These are phyloP conservation scores for Senna siamea DNA, from an alignment of 306 rosid species.

Conservation along the genomic window DNA sequence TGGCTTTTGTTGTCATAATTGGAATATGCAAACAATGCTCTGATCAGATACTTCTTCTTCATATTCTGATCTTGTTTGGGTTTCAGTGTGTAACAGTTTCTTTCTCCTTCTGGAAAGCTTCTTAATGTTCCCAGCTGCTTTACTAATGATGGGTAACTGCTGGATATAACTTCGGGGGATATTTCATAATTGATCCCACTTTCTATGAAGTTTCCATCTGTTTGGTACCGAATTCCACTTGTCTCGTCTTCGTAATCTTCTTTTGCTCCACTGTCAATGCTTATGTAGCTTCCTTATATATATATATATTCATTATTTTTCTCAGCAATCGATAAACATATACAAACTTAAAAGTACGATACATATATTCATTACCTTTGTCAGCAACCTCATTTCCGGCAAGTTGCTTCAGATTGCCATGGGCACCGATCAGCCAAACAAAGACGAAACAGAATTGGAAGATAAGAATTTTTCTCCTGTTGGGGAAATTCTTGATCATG, in stretches of 20 bases:
- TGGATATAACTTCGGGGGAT: no score
- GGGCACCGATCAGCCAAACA: background rate
- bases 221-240: constrained; percentile 27
- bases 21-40: constrained; percentile 45
- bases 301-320: no score
- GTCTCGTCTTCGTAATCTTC: background rate
- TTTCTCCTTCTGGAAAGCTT: constrained; percentile 48
- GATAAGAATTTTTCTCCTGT: background rate
- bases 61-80: constrained; percentile 20
- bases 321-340: no score
- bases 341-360: no score
- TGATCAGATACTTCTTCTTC: constrained; percentile 40
- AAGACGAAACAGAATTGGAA: background rate
- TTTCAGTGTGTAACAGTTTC: constrained; percentile 49
- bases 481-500: background rate
- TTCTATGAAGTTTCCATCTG: constrained; percentile 37
- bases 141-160: no score
- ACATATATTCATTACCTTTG: no score
- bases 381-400: background rate
- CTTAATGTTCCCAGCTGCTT: no score
- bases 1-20: constrained; percentile 43
- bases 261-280: constrained; percentile 38
- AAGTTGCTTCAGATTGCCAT: background rate
- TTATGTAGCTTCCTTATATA: constrained; percentile 51
- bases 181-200: background rate